A percentile compares a stretch with the other conserved stretches of the same genome.
Evolutionary conservation across 2,329 filamentous ascomycete genomes (phyloP).

Genomic region (Thielaviopsis musarum): DNA sequence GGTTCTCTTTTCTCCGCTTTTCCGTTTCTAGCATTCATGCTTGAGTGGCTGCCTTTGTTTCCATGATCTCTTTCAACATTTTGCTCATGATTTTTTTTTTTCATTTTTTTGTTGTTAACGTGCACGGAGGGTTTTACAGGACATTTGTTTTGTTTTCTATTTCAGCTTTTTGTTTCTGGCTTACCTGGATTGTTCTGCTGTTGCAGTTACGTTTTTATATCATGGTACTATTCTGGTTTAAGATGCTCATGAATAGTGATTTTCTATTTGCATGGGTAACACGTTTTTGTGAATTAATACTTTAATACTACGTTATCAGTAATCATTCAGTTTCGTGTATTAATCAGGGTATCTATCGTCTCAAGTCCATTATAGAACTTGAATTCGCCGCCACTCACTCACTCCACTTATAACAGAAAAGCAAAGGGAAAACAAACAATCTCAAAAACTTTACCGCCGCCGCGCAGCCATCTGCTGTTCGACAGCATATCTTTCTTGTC

Average conservation of each 20-base stretch:
- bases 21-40: too few relatives aligned
- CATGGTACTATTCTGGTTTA: not conserved
- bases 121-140: not conserved
- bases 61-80: not conserved
- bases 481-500: constrained; percentile 36
- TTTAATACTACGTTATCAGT: not conserved
- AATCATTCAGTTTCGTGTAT: not conserved
- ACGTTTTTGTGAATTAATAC: not conserved
- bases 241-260: not conserved
- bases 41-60: too few relatives aligned
- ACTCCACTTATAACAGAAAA: not conserved
- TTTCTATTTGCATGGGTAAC: not conserved
- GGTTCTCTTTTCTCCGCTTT: too few relatives aligned
- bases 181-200: not conserved
- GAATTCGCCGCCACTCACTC: not conserved
- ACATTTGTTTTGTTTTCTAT: not conserved
- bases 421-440: not conserved
- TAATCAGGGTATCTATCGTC: not conserved
- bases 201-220: not conserved
- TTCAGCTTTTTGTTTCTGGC: not conserved
- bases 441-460: not conserved
- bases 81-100: not conserved
- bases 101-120: not conserved
- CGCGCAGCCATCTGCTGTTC: constrained; percentile 24
- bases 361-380: not conserved